These are phyloP conservation scores for Ramularia endophylla DNA, from an alignment of 2,329 filamentous ascomycete species.

Conservation along the genomic window DNA sequence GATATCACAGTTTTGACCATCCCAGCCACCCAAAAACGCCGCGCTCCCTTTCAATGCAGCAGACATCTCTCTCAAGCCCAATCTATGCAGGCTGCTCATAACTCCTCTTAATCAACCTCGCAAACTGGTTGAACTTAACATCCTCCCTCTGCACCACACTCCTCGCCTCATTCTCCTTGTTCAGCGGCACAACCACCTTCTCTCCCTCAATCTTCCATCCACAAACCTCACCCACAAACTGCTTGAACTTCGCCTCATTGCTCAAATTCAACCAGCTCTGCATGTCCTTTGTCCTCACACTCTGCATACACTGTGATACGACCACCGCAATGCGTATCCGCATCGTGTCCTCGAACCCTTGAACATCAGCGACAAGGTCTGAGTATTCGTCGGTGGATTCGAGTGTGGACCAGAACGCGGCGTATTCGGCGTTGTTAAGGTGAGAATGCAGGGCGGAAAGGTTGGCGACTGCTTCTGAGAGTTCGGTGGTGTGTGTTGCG, in stretches of 20 bases:
- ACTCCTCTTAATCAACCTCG: constrained; percentile 71
- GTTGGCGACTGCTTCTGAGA: constrained; percentile 87
- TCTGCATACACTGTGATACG: constrained; percentile 77
- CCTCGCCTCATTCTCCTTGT: constrained; percentile 97
- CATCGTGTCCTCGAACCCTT: constrained; percentile 91
- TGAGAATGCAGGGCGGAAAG: constrained; percentile 77
- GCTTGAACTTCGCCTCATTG: constrained; percentile 41
- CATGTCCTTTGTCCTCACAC: constrained; percentile 51
- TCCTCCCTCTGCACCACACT: constrained; percentile 93
- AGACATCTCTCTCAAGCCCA: neutral
- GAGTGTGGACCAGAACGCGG: constrained; percentile 85
- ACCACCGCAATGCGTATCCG: constrained; percentile 83
- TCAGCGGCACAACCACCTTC: constrained; percentile 71
- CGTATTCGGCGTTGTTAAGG: constrained; percentile 85
- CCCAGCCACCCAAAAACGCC: constrained; percentile 6
- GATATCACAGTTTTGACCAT: neutral
- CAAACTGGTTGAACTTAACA: constrained; percentile 83
- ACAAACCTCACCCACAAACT: constrained; percentile 52
- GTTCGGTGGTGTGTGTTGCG: constrained; percentile 48
- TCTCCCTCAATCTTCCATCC: constrained; percentile 73
- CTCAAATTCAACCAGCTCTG: constrained; percentile 46
- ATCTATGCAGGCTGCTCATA: constrained; percentile 68
- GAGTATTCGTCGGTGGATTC: constrained; percentile 94
- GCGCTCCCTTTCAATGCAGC: constrained; percentile 1
- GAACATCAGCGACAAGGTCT: constrained; percentile 88